phyloP scores from a whole-genome alignment of 2,329 filamentous ascomycete species.

The Reticulascus tulasneorum region DNA sequence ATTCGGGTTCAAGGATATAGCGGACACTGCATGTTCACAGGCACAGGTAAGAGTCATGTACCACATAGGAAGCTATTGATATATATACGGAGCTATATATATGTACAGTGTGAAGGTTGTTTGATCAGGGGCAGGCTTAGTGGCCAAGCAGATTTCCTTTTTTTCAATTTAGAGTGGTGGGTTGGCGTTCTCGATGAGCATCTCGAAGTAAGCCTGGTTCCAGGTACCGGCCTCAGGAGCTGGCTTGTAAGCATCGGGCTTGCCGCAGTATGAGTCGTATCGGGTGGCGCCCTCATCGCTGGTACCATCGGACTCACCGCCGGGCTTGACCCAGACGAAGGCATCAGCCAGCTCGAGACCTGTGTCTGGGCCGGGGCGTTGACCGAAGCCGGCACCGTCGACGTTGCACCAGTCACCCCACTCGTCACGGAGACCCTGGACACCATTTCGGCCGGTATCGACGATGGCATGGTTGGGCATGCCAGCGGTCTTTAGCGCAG shows the following conservation, averaged over 20 bases:
- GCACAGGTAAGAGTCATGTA: slow-evolving; percentile 1
- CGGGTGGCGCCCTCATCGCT: slow-evolving; percentile 28
- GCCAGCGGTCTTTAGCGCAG: slow-evolving; percentile 30
- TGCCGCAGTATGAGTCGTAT: slow-evolving; percentile 35
- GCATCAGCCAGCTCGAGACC: slow-evolving; percentile 54
- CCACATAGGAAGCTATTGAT: neutral
- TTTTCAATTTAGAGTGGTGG: slow-evolving; percentile 7
- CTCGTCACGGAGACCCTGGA: slow-evolving; percentile 36
- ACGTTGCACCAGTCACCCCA: slow-evolving; percentile 60
- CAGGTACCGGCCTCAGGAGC: slow-evolving; percentile 49
- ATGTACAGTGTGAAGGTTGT: neutral
- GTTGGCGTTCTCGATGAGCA: slow-evolving; percentile 18
- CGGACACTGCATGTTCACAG: too few species aligned
- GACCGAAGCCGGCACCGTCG: slow-evolving; percentile 56
- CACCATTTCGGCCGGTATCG: slow-evolving; percentile 37
- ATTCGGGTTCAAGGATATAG: too few species aligned
- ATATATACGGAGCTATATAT: neutral
- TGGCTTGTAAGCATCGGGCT: slow-evolving; percentile 39
- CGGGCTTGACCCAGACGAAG: slow-evolving; percentile 66
- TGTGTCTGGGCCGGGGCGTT: slow-evolving; percentile 53
- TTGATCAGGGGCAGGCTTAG: neutral
- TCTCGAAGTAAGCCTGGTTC: slow-evolving; percentile 25
- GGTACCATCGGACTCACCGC: slow-evolving; percentile 47
- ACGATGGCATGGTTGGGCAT: slow-evolving; percentile 39
- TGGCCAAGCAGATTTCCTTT: neutral